phyloP scores from a whole-genome alignment of 495 filamentous ascomycete species.

The Paragyromitra xinjiangensis region DNA sequence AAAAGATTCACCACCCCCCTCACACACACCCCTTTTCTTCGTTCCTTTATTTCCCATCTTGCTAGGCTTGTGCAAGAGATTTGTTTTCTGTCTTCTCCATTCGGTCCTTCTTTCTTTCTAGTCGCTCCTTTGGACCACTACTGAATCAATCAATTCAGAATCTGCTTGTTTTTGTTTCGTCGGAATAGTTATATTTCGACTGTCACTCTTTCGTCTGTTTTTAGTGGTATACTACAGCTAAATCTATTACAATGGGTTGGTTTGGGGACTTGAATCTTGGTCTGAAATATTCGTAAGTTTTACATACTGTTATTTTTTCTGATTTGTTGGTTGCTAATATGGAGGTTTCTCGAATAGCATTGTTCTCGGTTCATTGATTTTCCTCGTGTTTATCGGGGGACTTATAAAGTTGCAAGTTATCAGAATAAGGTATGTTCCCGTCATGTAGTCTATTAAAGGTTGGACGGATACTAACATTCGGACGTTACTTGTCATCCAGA shows the following conservation, averaged over 20 bases:
- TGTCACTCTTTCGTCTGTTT: constrained; percentile 14
- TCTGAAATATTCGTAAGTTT: constrained; percentile 53
- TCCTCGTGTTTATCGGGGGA: constrained; percentile 54
- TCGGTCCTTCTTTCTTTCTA: constrained; percentile 31
- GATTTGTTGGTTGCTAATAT: constrained; percentile 20
- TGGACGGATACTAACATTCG: constrained; percentile 35
- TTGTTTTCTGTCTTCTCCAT: constrained; percentile 27
- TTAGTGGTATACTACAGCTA: neutral
- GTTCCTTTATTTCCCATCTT: constrained; percentile 18
- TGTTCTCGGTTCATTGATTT: constrained; percentile 49
- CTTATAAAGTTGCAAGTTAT: constrained; percentile 57
- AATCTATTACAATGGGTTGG: constrained; percentile 44
- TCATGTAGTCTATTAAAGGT: neutral
- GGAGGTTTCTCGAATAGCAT: constrained; percentile 24
- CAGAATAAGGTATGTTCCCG: constrained; percentile 56
- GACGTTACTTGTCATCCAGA: constrained; percentile 30
- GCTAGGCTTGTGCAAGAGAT: constrained; percentile 20
- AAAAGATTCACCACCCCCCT: constrained; percentile 8
- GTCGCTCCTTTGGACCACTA: constrained; percentile 36
- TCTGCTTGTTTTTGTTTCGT: constrained; percentile 14
- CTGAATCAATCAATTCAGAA: constrained; percentile 10
- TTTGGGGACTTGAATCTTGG: constrained; percentile 53
- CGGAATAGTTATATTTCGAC: constrained; percentile 11
- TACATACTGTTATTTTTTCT: neutral
- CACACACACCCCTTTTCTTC: constrained; percentile 9